Evolutionary conservation across 2,329 filamentous ascomycete species (phyloP), one percentile per base, ranked within the genome.

Genomic region (Dactylellina leptospora): DNA sequence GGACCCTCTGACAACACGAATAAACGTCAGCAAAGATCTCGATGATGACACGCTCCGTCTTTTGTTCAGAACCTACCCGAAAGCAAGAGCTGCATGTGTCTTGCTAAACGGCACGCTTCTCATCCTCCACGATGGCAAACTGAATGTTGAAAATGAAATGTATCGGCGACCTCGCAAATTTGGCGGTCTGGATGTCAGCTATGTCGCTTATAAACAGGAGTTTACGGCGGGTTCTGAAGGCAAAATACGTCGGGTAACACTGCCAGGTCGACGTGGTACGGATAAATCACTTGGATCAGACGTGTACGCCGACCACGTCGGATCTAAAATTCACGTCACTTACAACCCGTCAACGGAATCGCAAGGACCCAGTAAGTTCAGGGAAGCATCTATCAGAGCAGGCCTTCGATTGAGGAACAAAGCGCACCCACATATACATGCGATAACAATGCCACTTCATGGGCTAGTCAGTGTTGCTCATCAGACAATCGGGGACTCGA

Each of bases 31-130:
- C 16, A 60, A 22, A 48, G 38, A 54, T 18, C 28, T 68, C 11
- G 40, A 60, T 20, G 47, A 68, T 5, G 25, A 28, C 3, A 68
- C 48, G n/a, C 62, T 68, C 11, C 33, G 47, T 1, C 38, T 59
- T 2, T 13, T 68, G 2, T 68, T 68, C 25, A 30, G 23, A 40
- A 38, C 13, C 16, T 68, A 68, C 18, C 53, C 62, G 11, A 42
- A 58, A 44, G 54, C 47, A 9, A 68, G 36, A 38, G 44, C 54
- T 9, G 62, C 62, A 10, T 68, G 54, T 38, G 54, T 68, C 1
- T 36, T 59, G 1, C 11, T 68, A n/a, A 68, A 68, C 20, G 25
- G 28, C 13, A 59, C 45, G 1, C 13, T 68, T 4, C 30, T 60
- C 4, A 20, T 68, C 20, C 62, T 68, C 9, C 54, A 68, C 13